Base-by-base conservation (phyloP, 768 basidiomycete species). In the Rhodotorula toruloides region DNA sequence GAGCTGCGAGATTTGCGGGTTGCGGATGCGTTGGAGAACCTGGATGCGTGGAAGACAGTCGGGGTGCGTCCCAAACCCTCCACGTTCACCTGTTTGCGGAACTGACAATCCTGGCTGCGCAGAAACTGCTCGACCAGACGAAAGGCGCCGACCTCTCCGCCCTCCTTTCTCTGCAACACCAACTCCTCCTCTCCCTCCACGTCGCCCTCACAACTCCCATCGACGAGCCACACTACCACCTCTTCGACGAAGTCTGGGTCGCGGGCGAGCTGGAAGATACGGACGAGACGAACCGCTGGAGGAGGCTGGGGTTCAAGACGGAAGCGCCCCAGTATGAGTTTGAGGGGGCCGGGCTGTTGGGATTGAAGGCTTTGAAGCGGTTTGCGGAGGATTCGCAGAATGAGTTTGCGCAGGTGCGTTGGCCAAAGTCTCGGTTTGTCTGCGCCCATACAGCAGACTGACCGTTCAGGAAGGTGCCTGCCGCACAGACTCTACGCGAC, bases 121-220 rank as follows among this genome's bases (percentile, higher is more conserved):
- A 67, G 66, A 67, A 91, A 91, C 89, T 85, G 87, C 13, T 82
- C 87, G 37, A 87, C 85, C 54, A 88, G 90, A 68, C 43, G 2
- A 21, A 50, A 11, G 43, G 49, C 25, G 56, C 49, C 27, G 90
- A 91, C 74, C 79, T 91, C 59, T 85, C 87, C 0, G 87, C 86
- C 63, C 87, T 92, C 53, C 81, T 91, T 61, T 88, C 91, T 75
- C 92, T 91, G 77, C 90, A 92, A 79, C 86, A 88, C 34, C 90
- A 90, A 77, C 83, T 91, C 64, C 81, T 89, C 60, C 88, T 44
- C 84, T 90, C 36, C 85, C 84, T 21, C 0, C 54, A 47, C 44
- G 43, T 46, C 12, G 13, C 36, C 4, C 31, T 61, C 37, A 1
- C 32, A 4, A 42, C 60, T 1, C 55, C 36, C 1, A 27, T 67